Base-by-base conservation (phyloP, 768 basidiomycete species). In the Pholiota conissans region DNA sequence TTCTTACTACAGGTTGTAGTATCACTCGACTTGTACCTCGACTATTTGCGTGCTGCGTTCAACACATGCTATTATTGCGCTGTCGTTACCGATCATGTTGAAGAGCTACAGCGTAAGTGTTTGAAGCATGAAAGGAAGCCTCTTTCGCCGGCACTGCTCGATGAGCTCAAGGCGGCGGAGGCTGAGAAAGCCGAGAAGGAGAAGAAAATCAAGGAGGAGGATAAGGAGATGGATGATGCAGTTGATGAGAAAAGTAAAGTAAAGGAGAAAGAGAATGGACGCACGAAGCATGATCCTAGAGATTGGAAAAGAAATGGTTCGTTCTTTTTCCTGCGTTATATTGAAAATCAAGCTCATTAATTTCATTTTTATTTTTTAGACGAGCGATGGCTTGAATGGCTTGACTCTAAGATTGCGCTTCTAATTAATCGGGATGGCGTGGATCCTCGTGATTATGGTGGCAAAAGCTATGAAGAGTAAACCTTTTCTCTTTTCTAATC, bases 61-160 rank as follows among this genome's bases (percentile, higher is more conserved):
- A 83, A 93, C 83, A 87, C 92, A 68, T 97, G 97, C 84, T 99
- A 96, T 76, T 99, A 99, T 77, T 99, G 97, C 81, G 88, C 90
- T 66, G 87, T 93, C 70, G 84, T 92, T 64, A 90, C 88, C 71
- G 90, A 96, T 76, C 94, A 94, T 77, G 75, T 90, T 72, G 97
- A 99, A 76, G 94, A 97, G 79, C 82, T 99, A 67, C 89, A 94
- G 73, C 85, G 93, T 70, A 93, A 94, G 77, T 98, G 96, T 81
- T 78, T 97, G 65, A 87, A 87, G 77, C 97, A 99, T 76, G 80
- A 90, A 62, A 84, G 96, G 74, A 89, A 87, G 71, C 84, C 90
- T 37, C 67, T 88, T 66, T 81, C 83, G 58, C 85, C 86, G 73
- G 73, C 79, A 56, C 65, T 80, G 60, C 74, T 82, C 65, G 85